Percentiles rank a stretch among this genome's conserved stretches.
phyloP scores from a whole-genome alignment of 1,139 yeast species.

The Blastobotrys apis region DNA sequence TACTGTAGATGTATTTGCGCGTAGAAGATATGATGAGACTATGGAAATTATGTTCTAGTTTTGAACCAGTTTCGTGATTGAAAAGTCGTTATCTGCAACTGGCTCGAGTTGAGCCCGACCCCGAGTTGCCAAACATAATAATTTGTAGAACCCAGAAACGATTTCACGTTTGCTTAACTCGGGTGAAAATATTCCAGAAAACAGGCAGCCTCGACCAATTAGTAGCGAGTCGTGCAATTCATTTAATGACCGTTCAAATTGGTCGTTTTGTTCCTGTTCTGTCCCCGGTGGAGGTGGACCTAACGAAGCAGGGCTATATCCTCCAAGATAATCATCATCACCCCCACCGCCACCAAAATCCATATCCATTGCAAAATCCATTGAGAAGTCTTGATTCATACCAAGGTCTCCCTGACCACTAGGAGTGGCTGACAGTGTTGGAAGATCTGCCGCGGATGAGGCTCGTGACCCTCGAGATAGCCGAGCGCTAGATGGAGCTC shows the following conservation, averaged over 20 bases:
- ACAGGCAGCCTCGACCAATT: neutral
- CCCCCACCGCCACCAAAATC: neutral
- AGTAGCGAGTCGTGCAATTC: neutral
- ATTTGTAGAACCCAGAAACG: slow-evolving; percentile 5
- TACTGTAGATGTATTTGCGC: neutral
- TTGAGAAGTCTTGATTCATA: neutral
- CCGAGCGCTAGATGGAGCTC: neutral
- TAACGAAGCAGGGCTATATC: neutral
- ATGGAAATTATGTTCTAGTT: too few species aligned
- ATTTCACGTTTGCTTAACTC: neutral
- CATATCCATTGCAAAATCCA: slow-evolving; percentile 1
- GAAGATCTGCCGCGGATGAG: neutral
- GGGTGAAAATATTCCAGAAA: neutral
- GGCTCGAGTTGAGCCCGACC: neutral
- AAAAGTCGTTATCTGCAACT: neutral
- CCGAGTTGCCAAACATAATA: slow-evolving; percentile 14
- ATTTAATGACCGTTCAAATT: neutral
- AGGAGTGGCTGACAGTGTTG: neutral
- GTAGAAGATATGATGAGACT: neutral
- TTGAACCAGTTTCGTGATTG: neutral
- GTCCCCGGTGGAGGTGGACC: too few species aligned
- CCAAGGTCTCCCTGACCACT: neutral
- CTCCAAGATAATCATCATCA: neutral
- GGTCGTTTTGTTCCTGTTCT: neutral
- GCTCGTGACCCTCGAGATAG: slow-evolving; percentile 7